Evolutionary conservation across 1,284 basidiomycete genomes (phyloP), one percentile per base, ranked within the genome.

Genomic region (Sporisorium reilianum): DNA sequence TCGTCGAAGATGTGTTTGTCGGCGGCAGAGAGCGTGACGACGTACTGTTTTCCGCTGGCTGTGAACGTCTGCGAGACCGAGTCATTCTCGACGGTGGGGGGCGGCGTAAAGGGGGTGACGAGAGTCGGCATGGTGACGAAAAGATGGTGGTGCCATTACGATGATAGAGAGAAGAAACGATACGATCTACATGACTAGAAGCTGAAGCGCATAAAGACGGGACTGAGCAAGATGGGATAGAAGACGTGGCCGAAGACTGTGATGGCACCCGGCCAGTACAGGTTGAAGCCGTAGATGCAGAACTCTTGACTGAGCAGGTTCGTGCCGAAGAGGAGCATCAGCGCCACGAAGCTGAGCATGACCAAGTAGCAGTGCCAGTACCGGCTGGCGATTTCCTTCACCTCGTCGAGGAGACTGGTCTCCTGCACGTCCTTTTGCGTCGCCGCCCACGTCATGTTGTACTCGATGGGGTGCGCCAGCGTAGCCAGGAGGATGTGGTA

Each of bases 401-500:
- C 89, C 83, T 94, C 93, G 57, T 91, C 89, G 89, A 93, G 93
- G 87, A 94, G 93, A 84, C 93, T 93, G 25, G 57, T 55, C 30
- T 75, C 60, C 42, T 75, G 64, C 4, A 78, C 61, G 34, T 73
- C 70, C 63, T 78, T 77, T 46, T 64, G 46, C 40, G 77, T 78
- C 2, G 77, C 60, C 1, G 70, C 89, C 91, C 91, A 93, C 9
- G 88, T 89, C 87, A 94, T 94, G 85, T 94, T 90, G 85, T 92
- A 93, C 5, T 91, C 92, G 85, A 93, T 90, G 60, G 93, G 69
- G 83, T 95, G 93, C 0, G 92, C 89, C n/a, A 93, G 87, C 32
- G 94, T 87, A 0, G 93, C 91, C 40, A 89, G 88, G 3, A 90
- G 88, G 46, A 94, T 88, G 61, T 73, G 71, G 51, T 63, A 77